Evolutionary conservation across 2,329 filamentous ascomycete genomes (phyloP), one percentile per base, ranked within the genome.

Genomic region (Penicillium fuscoglaucum): DNA sequence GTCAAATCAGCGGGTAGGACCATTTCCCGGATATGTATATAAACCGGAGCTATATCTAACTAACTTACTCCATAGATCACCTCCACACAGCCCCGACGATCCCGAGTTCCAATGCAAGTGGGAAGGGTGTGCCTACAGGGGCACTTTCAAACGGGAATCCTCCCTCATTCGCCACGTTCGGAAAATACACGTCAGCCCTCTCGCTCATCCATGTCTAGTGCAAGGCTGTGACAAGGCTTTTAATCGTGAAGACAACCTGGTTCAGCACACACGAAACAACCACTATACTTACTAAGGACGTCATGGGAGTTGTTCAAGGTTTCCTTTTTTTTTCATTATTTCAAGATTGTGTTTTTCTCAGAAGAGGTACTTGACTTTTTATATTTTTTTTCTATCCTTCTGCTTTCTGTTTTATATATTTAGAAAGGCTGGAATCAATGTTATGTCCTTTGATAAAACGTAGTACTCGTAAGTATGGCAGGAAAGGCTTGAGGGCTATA

Each of bases 151-250:
- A 33, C 60, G 51, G 3, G 50, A 62, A 39, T 44, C 47, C 9
- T 58, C 55, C 6, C 47, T 66, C 13, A 41, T 64, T 6, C 63
- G 63, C 28, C 63, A 66, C 41, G 10, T 66, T 17, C 57, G 53
- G 35, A 55, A 61, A 3, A 58, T 62, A 21, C 63, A 66, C 31
- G 35, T 66, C 28, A 52, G 40, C 4, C 61, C 61, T 26, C 33
- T 37, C 7, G 49, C 59, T 39, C 48, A 64, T 35, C 48, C 50
- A 50, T 66, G 61, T 52, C 41, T 12, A 31, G 21, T 55, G 2
- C 9, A 29, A 8, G 39, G 46, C 1, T 58, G 56, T 6, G 29
- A 51, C 24, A 55, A 28, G 56, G 46, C 45, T 6, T 55, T 44
- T 31, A 58, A 58, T 45, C 45, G 51, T 29, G 44, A 45, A 24